A percentile compares a stretch with the other conserved stretches of the same genome.
Conservation (phyloP, 1,284 basidiomycete genomes). For the Leccinum subrobustum region DNA sequence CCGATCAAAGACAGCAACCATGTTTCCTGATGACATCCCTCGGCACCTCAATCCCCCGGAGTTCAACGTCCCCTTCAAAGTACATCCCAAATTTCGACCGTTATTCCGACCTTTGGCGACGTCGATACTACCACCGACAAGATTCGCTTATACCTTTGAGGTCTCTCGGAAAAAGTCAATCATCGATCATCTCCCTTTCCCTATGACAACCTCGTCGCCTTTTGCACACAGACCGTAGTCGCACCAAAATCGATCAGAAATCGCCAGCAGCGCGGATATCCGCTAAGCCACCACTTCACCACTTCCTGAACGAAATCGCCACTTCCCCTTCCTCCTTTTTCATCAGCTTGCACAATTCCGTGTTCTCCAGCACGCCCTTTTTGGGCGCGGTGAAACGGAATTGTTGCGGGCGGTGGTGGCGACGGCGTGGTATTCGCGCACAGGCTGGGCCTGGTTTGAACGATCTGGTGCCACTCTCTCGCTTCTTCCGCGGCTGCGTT, state of each 20-base stretch:
- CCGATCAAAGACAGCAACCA: background rate
- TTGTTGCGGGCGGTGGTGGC: constrained; percentile 12
- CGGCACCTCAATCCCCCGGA: background rate
- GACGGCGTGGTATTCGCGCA: background rate
- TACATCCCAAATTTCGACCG: background rate
- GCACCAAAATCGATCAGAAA: background rate
- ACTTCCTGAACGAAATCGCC: background rate
- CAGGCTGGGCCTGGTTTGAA: background rate
- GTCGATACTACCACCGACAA: background rate
- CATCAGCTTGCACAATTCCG: constrained; percentile 4
- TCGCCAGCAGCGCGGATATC: background rate
- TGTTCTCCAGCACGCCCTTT: constrained; percentile 18
- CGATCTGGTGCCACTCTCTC: background rate
- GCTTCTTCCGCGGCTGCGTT: background rate
- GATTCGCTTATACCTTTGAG: background rate
- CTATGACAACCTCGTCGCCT: background rate
- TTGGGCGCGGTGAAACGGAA: constrained; percentile 14
- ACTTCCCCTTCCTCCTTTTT: background rate
- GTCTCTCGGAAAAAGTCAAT: background rate
- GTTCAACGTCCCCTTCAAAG: background rate
- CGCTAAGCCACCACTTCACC: background rate
- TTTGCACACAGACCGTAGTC: constrained; percentile 2
- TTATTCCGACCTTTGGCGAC: background rate
- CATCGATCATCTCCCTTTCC: background rate
- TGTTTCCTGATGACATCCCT: constrained; percentile 3